Evolutionary conservation across 1,139 yeast species (phyloP), one percentile per base, ranked within the genome.

Genomic region (Candida tropicalis): DNA sequence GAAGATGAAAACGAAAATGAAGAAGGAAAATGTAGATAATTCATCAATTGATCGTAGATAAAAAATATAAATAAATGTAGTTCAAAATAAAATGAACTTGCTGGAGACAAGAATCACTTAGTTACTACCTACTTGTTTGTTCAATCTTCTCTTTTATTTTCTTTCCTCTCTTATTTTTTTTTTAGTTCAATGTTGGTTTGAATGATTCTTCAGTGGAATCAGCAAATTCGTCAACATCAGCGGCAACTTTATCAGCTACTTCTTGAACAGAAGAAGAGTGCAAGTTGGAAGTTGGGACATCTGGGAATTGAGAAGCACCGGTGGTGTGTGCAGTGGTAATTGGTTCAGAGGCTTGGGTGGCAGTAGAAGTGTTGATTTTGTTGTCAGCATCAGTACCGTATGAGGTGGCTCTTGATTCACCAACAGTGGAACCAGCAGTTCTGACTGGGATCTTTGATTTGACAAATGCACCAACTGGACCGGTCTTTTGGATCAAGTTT

Each of bases 341-440:
- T 17, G 45, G 32, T 11, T 27, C 53, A 41, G 63, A 53, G 29
- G 62, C 16, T 51, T 41, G 60, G 41, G 59, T 63, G 39, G 62
- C 53, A 32, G 62, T 48, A 41, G 47, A 56, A 25, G 63, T 41
- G 35, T 54, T 40, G 29, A 48, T 39, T 31, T 55, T 47, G 12
- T 34, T 25, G 43, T 56, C 57, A 43, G 68, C 57, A 38, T 62
- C 55, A 44, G 64, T 47, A 16, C 55, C 54, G 46, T 54, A 65
- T 38, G 63, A 51, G 39, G 68, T 39, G 28, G 64, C 69, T 60
- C 57, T 73, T 48, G 62, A 65, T 45, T 66, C 65, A 49, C 84
- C 81, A 52, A 86, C 84, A 43, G 87, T 81, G 41, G 86, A 70
- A 43, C 88, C 84, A 41, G 87, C 87, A 53, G 88, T 82, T 79